Conservation (phyloP, 2,329 filamentous ascomycete species). For the Aspergillus ustus region DNA sequence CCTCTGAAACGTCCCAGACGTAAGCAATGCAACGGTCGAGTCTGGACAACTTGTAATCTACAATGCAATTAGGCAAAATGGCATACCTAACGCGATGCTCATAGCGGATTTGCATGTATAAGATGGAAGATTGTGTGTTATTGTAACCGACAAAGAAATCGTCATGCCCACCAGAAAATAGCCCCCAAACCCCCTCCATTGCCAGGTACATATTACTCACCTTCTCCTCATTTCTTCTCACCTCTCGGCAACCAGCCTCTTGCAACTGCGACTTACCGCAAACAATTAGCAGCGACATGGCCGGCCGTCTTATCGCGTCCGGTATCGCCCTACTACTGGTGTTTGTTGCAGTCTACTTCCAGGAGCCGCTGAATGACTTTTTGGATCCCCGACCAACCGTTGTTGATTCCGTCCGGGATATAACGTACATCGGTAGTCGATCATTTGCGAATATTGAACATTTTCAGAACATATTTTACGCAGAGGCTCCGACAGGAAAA, state of each 20-base stretch:
- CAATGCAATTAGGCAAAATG: not conserved
- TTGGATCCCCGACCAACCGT: conserved; percentile 6
- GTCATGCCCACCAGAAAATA: not conserved
- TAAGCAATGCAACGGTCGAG: not conserved
- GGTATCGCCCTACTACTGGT: not conserved
- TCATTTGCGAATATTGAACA: conserved; percentile 16
- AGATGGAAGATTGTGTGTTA: not conserved
- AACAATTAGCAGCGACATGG: not conserved
- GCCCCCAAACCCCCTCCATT: not conserved
- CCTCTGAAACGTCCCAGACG: too few species aligned
- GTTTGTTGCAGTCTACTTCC: not conserved
- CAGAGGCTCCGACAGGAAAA: conserved; percentile 19
- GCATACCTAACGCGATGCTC: not conserved
- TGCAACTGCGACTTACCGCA: not conserved
- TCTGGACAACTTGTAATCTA: not conserved
- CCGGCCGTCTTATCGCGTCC: not conserved
- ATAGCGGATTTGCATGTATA: not conserved
- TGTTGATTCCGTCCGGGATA: conserved; percentile 3
- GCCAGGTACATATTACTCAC: not conserved
- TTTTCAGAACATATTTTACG: conserved; percentile 28
- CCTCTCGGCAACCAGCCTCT: not conserved
- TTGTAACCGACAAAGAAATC: not conserved
- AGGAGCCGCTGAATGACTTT: not conserved
- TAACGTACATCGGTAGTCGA: conserved; percentile 20
- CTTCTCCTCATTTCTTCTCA: not conserved